Conservation (phyloP, 2,329 filamentous ascomycete genomes). For the Dichotomopilus funicola region DNA sequence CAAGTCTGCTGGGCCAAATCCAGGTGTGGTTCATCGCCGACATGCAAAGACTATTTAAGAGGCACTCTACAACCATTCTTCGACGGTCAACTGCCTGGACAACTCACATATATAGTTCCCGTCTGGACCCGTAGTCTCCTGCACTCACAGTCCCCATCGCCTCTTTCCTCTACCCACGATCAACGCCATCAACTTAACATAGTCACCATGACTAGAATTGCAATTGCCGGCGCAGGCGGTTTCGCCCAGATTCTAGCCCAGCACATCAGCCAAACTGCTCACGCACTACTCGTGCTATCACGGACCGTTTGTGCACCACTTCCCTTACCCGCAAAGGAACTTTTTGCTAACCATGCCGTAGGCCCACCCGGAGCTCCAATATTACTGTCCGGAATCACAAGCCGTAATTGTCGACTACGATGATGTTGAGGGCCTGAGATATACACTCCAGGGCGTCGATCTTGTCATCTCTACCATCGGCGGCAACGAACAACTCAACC, state of each 20-base stretch:
- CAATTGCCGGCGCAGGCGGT: slow-evolving; percentile 41
- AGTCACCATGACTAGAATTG: slow-evolving; percentile 46
- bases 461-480: slow-evolving; percentile 69
- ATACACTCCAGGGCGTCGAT: slow-evolving; percentile 64
- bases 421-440: slow-evolving; percentile 51
- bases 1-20: not conserved
- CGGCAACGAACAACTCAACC: slow-evolving; percentile 57
- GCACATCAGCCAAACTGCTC: slow-evolving; percentile 56
- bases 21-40: slow-evolving; percentile 2
- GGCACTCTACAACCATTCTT: no score
- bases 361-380: slow-evolving; percentile 48
- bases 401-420: slow-evolving; percentile 64
- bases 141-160: no score
- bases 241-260: slow-evolving; percentile 42
- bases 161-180: no score
- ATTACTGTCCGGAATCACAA: slow-evolving; percentile 50
- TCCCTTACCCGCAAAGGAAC: not conserved
- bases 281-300: slow-evolving; percentile 62
- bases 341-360: slow-evolving; percentile 24
- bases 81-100: no score
- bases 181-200: no score
- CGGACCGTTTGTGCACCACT: slow-evolving; percentile 43
- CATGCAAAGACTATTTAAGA: slow-evolving; percentile 9
- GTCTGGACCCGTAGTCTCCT: no score
- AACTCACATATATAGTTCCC: no score